phyloP scores from a whole-genome alignment of 352 stramenopile genomes.

The Blastocystis sp. region DNA sequence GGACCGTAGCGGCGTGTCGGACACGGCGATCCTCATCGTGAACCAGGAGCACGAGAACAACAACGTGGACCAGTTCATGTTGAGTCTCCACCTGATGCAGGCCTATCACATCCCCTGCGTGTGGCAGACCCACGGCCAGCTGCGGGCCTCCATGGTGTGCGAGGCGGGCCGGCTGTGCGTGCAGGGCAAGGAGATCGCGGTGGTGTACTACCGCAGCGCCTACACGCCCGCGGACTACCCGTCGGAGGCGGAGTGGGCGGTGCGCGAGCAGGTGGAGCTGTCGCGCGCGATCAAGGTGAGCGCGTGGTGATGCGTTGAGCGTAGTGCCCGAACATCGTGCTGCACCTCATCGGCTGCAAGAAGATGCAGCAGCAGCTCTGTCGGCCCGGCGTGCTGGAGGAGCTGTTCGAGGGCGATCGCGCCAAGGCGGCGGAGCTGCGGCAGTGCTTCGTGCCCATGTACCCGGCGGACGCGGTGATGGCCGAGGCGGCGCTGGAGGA shows the following conservation, averaged over 20 bases:
- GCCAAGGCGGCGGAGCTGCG: slow-evolving; percentile 78
- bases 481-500: slow-evolving; percentile 71
- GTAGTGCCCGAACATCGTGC: slow-evolving; percentile 88
- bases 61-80: slow-evolving; percentile 31
- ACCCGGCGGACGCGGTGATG: slow-evolving; percentile 75
- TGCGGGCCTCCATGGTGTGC: neutral
- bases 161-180: slow-evolving; percentile 36
- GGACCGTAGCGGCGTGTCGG: neutral
- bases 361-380: slow-evolving; percentile 95
- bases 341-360: slow-evolving; percentile 93
- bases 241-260: slow-evolving; percentile 82
- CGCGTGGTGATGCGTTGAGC: slow-evolving; percentile 67
- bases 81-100: neutral
- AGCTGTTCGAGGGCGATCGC: slow-evolving; percentile 77
- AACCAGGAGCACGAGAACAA: slow-evolving; percentile 43
- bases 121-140: slow-evolving; percentile 46
- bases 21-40: slow-evolving; percentile 31
- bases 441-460: slow-evolving; percentile 88
- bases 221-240: slow-evolving; percentile 94
- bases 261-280: slow-evolving; percentile 81
- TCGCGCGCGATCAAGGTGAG: slow-evolving; percentile 85
- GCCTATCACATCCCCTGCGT: slow-evolving; percentile 26
- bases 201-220: slow-evolving; percentile 90
- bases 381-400: slow-evolving; percentile 79
- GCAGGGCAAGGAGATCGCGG: slow-evolving; percentile 78